phyloP scores from a whole-genome alignment of 495 filamentous ascomycete genomes.

The Talaromyces borbonicus region DNA sequence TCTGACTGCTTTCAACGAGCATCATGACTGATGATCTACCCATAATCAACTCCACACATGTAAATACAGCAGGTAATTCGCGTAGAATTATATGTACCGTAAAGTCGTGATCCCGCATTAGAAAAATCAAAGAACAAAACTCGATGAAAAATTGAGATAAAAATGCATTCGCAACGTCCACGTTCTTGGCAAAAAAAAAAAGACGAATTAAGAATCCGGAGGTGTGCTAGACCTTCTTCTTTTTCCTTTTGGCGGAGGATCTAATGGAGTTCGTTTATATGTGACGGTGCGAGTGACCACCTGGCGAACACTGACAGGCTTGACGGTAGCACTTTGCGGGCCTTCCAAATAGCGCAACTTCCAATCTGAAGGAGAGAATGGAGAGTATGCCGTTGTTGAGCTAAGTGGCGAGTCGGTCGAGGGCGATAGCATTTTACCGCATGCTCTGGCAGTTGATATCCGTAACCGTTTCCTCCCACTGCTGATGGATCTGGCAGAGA shows the following conservation, averaged over 20 bases:
- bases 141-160: not conserved
- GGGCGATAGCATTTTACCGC: constrained; percentile 15
- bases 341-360: constrained; percentile 26
- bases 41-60: not conserved
- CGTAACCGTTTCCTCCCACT: constrained; percentile 27
- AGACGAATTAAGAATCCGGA: not conserved
- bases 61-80: not conserved
- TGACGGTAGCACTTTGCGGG: constrained; percentile 21
- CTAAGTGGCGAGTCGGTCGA: constrained; percentile 21
- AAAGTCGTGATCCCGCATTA: not conserved
- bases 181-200: too few species aligned
- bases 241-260: constrained; percentile 34
- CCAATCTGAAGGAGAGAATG: constrained; percentile 33
- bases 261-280: constrained; percentile 31
- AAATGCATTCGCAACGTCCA: too few species aligned
- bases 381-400: constrained; percentile 21
- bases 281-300: constrained; percentile 42
- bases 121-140: not conserved
- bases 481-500: constrained; percentile 14
- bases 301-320: constrained; percentile 35
- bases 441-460: constrained; percentile 22
- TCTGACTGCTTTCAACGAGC: not conserved
- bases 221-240: constrained; percentile 17
- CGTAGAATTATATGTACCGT: not conserved
- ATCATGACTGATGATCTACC: not conserved